Base-by-base conservation (phyloP, 345 rosid genomes). In the Syzygium grande region DNA sequence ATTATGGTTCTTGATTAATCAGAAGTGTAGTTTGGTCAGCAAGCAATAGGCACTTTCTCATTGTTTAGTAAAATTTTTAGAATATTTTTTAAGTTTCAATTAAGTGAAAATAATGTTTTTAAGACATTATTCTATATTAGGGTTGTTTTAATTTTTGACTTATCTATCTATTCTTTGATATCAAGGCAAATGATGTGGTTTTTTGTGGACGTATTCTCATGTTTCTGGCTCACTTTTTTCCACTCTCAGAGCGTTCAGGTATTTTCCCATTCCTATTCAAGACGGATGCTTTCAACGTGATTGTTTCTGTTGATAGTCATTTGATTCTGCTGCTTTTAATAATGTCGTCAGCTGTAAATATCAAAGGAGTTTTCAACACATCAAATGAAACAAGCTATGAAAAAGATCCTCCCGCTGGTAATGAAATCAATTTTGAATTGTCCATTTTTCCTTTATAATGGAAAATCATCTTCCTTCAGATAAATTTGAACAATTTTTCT, bases 171-270 rank as follows among this genome's bases (percentile, higher is more conserved):
- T 86, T 65, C 90, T 73, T 34, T 38, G 83, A 73, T 73, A 73
- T 38, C 80, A 73, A 98, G 99, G 99, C 99, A 43, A 98, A 94
- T 89, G 99, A 98, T 92, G 99, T 96, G 73, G 98, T 98, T 84
- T 97, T 97, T 86, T 98, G 99, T 86, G 99, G 99, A 89, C 94
- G 98, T 65, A 98, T 98, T 89, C 99, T 98, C 87, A 96, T 96
- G 98, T 96, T 98, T 87, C 91, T 98, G 87, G 99, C 99, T 78
- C 98, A 98, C 89, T 97, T 98, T 90, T 96, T 98, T 86, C 99
- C 99, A 10, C 85, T 98, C 41, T 98, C 99, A 1, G 99, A 98
- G 88, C 98, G 99, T 73, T 98, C 99, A 90, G 99, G 99, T 96
- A 92, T 53, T 19, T 65, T 89, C 85, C 38, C 88, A 85, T 86